Evolutionary conservation across 78 protist species (phyloP), one percentile per base, ranked within the genome.

Genomic region (Protostelium mycophagum): DNA sequence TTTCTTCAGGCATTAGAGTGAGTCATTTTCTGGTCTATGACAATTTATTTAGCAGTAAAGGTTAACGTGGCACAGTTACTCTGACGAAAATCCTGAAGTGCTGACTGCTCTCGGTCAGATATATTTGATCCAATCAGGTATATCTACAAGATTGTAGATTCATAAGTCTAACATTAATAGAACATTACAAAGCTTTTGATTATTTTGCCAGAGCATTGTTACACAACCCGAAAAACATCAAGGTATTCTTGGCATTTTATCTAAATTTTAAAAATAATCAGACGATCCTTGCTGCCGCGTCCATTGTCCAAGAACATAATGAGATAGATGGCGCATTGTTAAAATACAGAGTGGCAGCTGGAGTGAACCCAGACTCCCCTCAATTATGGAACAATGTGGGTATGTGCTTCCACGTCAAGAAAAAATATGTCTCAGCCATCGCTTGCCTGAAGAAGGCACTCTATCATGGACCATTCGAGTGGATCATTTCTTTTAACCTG

Each of bases 371-470:
- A 23, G 91, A 93, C 84, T 87, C 92, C 1, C 91, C 97, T 25
- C 97, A 96, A 86, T 95, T 97, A 35, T 97, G 98, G 98, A 97
- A 97, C 93, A 97, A 97, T 95, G 38, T 97, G 29, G 98, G 98
- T 38, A 94, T 97, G 97, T 96, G 98, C 91, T 97, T 96, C 88
- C 94, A 92, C 83, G 86, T 88, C 36, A 96, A 95, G 85, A 63
- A 88, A 25, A 93, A 93, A 31, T 37, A 51, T 37, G 87, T 90
- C 0, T 91, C 97, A 38, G 95, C 97, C 73, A 94, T 97, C 73
- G 90, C 97, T 0, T 97, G 97, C 85, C 94, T 97, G 28, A 93
- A 94, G 96, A 90, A 92, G 25, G 98, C 98, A 0, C 93, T 94
- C 39, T 89, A 91, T 87, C 63, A 93, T 29, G 91, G 95, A 36